Conservation (phyloP, 176 grass and related monocot genomes). For the Paspalum vaginatum region DNA sequence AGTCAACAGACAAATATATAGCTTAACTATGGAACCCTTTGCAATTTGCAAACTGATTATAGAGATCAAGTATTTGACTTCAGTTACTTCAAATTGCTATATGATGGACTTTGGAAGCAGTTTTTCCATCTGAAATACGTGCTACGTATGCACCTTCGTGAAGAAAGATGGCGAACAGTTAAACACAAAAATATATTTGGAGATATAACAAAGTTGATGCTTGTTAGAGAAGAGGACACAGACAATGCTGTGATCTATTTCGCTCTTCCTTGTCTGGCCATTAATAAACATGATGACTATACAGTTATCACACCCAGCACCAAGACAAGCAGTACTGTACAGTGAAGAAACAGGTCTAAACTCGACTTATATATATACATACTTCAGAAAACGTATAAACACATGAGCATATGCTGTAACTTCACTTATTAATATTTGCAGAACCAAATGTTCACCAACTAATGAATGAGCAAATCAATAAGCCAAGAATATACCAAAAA, state of each 20-base stretch:
- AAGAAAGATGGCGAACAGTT: neutral
- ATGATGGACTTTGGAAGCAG: neutral
- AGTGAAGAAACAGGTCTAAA: neutral
- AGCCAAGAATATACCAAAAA: neutral
- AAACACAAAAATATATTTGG: neutral
- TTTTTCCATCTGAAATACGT: no score
- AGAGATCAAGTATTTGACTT: no score
- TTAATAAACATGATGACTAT: neutral
- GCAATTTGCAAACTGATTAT: no score
- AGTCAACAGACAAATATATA: no score
- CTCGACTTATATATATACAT: no score
- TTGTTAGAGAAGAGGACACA: neutral
- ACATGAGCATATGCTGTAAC: no score
- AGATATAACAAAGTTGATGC: neutral
- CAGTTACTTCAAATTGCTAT: neutral
- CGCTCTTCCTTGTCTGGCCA: neutral
- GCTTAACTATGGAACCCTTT: no score
- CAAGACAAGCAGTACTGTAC: neutral
- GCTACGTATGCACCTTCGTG: no score
- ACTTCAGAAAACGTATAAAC: no score
- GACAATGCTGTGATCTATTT: neutral
- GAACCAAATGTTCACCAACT: neutral
- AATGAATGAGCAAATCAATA: neutral
- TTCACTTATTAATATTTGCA: neutral
- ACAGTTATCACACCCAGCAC: neutral